These are phyloP conservation scores for Podaxis sp. DNA, from an alignment of 768 basidiomycete species.

Conservation along the genomic window DNA sequence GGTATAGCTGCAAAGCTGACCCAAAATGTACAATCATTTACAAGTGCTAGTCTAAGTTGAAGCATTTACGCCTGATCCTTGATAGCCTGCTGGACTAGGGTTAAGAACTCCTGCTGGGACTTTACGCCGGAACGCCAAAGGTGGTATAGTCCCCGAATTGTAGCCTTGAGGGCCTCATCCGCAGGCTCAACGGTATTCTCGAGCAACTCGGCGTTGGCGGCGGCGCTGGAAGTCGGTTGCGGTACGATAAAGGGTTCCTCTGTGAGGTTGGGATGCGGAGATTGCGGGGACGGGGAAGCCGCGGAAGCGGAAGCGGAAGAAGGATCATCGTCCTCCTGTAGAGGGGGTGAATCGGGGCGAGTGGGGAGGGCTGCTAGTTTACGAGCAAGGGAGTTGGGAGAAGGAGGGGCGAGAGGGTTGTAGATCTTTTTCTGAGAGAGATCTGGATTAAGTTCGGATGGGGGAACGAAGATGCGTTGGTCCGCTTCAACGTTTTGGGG, in stretches of 20 bases:
- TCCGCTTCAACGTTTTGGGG: conserved; percentile 13
- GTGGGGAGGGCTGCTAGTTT: conserved; percentile 38
- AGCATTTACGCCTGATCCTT: conserved; percentile 12
- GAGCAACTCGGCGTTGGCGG: conserved; percentile 15
- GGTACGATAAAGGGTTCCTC: conserved; percentile 20
- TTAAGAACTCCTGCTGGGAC: conserved; percentile 33
- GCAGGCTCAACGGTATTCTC: conserved; percentile 16
- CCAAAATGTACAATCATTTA: background rate
- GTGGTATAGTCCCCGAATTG: conserved; percentile 54
- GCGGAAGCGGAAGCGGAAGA: conserved; percentile 23
- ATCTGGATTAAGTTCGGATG: conserved; percentile 27
- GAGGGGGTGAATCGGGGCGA: conserved; percentile 24
- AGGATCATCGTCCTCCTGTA: conserved; percentile 24
- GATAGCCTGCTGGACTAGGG: conserved; percentile 35
- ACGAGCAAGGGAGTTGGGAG: conserved; percentile 38
- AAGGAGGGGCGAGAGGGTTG: conserved; percentile 42
- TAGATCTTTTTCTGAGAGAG: conserved; percentile 28
- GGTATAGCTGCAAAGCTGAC: background rate
- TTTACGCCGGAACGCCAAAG: conserved; percentile 52
- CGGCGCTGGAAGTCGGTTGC: conserved; percentile 20
- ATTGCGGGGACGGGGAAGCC: conserved; percentile 14
- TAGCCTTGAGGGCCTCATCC: conserved; percentile 46
- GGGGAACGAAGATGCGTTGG: conserved; percentile 33
- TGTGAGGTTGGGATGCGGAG: conserved; percentile 17
- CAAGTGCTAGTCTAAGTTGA: background rate